phyloP scores from a whole-genome alignment of 352 stramenopile species.

The Globisporangium canariense region DNA sequence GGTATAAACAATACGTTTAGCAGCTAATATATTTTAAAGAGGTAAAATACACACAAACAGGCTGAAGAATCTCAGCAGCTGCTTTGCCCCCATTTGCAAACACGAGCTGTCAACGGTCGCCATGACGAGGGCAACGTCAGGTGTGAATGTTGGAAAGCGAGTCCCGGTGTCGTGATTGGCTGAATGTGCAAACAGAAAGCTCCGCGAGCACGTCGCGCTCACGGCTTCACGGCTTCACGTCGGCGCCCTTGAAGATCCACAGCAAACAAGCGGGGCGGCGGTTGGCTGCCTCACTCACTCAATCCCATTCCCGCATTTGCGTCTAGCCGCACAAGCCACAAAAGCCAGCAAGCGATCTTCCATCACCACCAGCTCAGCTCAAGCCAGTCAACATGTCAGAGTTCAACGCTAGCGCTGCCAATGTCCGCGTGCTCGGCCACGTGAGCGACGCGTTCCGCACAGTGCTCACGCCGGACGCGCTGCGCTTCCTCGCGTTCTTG shows the following conservation, averaged over 20 bases:
- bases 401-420: slow-evolving; percentile 40
- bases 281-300: not conserved
- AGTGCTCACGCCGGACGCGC: slow-evolving; percentile 88
- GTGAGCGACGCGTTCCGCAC: slow-evolving; percentile 73
- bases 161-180: slow-evolving; percentile 16
- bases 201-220: slow-evolving; percentile 7
- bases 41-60: too few species aligned
- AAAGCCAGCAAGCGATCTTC: not conserved
- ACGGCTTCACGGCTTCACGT: slow-evolving; percentile 3
- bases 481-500: slow-evolving; percentile 91
- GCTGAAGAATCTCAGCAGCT: not conserved
- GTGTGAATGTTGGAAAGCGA: slow-evolving; percentile 1
- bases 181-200: slow-evolving; percentile 16
- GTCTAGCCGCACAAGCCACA: slow-evolving; percentile 4
- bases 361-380: too few species aligned
- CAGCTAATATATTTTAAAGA: too few species aligned
- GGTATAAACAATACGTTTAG: too few species aligned
- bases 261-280: not conserved
- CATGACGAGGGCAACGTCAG: slow-evolving; percentile 18
- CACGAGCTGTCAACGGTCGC: slow-evolving; percentile 8
- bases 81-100: too few species aligned
- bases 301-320: slow-evolving; percentile 15
- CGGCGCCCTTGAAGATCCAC: slow-evolving; percentile 13
- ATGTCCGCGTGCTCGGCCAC: slow-evolving; percentile 85
- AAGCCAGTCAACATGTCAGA: slow-evolving; percentile 35